Percentiles rank a stretch among this genome's conserved stretches.
Conservation (phyloP, 805 yeast genomes). For the Wickerhamiella hasegawae region DNA sequence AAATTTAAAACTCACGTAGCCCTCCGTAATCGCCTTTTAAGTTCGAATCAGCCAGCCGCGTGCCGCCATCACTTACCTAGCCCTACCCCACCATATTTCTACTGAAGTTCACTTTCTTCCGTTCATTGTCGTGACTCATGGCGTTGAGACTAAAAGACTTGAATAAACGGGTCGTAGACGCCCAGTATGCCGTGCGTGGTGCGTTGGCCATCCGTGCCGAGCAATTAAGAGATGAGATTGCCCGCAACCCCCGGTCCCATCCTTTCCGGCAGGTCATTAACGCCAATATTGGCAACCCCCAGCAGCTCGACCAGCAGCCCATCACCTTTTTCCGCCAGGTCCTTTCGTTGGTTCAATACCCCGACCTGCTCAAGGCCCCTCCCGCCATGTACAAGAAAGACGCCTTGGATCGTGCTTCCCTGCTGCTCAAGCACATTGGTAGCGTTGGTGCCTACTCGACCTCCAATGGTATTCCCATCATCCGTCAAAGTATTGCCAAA, state of each 20-base stretch:
- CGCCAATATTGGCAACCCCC: slow-evolving; percentile 97
- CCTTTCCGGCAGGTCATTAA: slow-evolving; percentile 69
- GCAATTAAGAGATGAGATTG: slow-evolving; percentile 46
- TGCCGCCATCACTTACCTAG: too few relatives aligned
- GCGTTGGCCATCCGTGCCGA: slow-evolving; percentile 88
- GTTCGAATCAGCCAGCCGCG: too few relatives aligned
- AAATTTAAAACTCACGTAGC: too few relatives aligned
- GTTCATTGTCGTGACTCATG: too few relatives aligned
- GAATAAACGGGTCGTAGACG: slow-evolving; percentile 60
- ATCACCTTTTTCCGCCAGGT: slow-evolving; percentile 92
- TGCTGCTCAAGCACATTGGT: slow-evolving; percentile 44
- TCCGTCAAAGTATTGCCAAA: slow-evolving; percentile 65
- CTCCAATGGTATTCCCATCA: slow-evolving; percentile 68
- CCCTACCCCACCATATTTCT: too few relatives aligned
- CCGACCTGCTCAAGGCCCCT: slow-evolving; percentile 37
- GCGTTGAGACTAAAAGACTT: slow-evolving; percentile 42
- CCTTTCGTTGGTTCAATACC: slow-evolving; percentile 71
- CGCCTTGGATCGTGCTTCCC: slow-evolving; percentile 54
- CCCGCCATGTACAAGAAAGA: slow-evolving; percentile 29
- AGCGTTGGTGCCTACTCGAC: slow-evolving; percentile 92
- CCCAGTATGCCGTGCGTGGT: slow-evolving; percentile 95
- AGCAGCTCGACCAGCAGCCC: slow-evolving; percentile 88
- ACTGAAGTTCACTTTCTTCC: too few relatives aligned
- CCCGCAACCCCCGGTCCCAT: slow-evolving; percentile 38
- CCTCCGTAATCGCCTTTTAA: too few relatives aligned